phyloP scores from a whole-genome alignment of 495 filamentous ascomycete species.

The Penicillium alfredii region DNA sequence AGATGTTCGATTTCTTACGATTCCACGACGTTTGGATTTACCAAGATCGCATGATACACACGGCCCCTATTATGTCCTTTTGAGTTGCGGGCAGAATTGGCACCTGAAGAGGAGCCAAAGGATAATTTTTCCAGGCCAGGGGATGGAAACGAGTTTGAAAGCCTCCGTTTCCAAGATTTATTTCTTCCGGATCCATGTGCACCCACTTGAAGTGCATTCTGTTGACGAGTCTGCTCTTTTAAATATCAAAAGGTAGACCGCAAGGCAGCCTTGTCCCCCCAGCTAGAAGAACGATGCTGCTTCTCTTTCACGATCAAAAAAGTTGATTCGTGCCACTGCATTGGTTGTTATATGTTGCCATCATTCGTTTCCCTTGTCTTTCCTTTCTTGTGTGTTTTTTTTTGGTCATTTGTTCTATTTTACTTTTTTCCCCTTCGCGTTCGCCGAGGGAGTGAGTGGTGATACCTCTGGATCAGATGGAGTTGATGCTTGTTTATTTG shows the following conservation, averaged over 20 bases:
- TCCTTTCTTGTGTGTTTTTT: constrained; percentile 3
- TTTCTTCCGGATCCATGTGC: not conserved
- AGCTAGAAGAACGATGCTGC: constrained; percentile 12
- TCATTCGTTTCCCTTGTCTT: constrained; percentile 6
- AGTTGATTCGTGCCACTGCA: constrained; percentile 12
- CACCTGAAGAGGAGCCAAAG: constrained; percentile 4
- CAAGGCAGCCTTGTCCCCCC: too few species aligned
- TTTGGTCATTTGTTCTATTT: too few species aligned
- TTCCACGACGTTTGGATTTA: constrained; percentile 24
- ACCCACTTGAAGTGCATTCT: constrained; percentile 7
- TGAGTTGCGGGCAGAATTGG: constrained; percentile 25
- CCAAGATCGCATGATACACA: constrained; percentile 25
- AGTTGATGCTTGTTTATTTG: too few species aligned
- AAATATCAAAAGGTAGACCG: too few species aligned
- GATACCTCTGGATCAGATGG: not conserved
- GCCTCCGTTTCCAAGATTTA: not conserved
- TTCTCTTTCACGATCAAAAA: constrained; percentile 14
- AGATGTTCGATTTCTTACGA: constrained; percentile 6
- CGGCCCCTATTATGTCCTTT: constrained; percentile 17
- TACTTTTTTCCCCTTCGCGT: too few species aligned
- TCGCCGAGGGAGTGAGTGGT: too few species aligned
- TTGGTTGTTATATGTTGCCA: constrained; percentile 9
- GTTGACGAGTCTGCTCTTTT: too few species aligned
- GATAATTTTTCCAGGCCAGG: not conserved
- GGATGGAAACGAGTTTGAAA: too few species aligned